Conservation (phyloP, 1,284 basidiomycete species). For the Tylopilus orsonianus region DNA sequence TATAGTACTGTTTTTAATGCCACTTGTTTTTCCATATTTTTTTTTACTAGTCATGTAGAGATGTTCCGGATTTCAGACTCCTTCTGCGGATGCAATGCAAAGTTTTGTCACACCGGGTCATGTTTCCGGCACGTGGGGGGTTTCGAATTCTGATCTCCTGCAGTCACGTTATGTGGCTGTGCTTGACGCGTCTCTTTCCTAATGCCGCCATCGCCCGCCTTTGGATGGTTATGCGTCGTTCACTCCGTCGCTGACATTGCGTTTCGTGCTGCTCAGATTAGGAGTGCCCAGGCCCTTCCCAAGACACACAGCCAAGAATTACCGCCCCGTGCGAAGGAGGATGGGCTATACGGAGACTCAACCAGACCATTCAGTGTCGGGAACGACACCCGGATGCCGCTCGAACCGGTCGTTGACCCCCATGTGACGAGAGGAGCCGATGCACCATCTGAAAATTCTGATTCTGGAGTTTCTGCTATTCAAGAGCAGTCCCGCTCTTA, state of each 20-base stretch:
- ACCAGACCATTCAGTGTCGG: neutral
- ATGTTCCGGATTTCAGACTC: no score
- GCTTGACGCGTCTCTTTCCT: conserved; percentile 1
- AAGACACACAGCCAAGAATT: neutral
- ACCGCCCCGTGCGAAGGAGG: neutral
- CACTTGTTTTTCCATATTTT: no score
- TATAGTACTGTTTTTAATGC: no score
- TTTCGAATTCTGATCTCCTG: no score
- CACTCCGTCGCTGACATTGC: conserved; percentile 59
- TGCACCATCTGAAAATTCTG: neutral
- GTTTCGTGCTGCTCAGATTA: conserved; percentile 58
- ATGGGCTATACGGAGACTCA: neutral
- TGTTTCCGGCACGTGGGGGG: no score
- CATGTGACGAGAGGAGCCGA: neutral
- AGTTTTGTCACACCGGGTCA: no score
- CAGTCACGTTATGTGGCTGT: no score
- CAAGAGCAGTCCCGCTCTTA: neutral
- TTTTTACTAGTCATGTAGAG: no score
- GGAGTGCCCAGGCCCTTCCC: conserved; percentile 44
- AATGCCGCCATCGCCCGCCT: conserved; percentile 69
- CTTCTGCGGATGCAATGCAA: no score
- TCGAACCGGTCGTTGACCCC: neutral
- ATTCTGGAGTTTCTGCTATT: neutral
- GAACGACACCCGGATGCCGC: neutral
- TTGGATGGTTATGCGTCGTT: conserved; percentile 68